Percentiles rank a stretch among this genome's conserved stretches.
phyloP scores from a whole-genome alignment of 805 yeast genomes.

The Wickerhamiella nectarea region DNA sequence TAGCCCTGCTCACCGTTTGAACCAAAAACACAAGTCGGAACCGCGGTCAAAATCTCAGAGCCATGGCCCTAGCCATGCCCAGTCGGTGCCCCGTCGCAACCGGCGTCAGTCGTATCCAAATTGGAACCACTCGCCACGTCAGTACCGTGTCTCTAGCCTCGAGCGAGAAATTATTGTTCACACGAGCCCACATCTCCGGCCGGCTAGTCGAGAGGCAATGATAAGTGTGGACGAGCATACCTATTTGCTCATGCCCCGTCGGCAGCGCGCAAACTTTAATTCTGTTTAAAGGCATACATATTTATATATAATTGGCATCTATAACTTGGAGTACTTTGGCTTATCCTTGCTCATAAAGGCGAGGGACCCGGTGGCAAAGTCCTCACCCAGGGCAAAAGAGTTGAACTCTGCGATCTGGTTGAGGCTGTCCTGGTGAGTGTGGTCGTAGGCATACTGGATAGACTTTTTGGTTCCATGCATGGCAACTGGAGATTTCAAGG shows the following conservation, averaged over 20 bases:
- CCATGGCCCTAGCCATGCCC: too few relatives aligned
- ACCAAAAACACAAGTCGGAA: too few relatives aligned
- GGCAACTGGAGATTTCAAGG: constrained; percentile 41
- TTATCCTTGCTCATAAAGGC: constrained; percentile 21
- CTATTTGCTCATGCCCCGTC: constrained; percentile 1
- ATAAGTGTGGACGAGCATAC: not conserved
- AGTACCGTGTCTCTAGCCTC: not conserved
- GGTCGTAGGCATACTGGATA: constrained; percentile 33
- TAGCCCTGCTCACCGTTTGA: too few relatives aligned
- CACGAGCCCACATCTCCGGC: not conserved
- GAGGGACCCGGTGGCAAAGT: constrained; percentile 23
- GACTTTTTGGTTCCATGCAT: constrained; percentile 48
- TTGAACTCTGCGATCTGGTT: constrained; percentile 42
- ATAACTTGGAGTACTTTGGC: constrained; percentile 23
- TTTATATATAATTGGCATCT: too few relatives aligned
- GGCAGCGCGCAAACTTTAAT: not conserved
- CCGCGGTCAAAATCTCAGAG: too few relatives aligned
- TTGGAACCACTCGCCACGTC: too few relatives aligned
- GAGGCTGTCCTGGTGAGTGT: constrained; percentile 35
- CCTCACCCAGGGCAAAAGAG: constrained; percentile 27
- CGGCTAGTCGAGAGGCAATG: not conserved
- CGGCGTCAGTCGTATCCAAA: too few relatives aligned
- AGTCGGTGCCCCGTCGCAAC: too few relatives aligned
- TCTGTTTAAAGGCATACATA: not conserved
- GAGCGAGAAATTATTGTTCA: not conserved